Conservation (phyloP, 2,329 filamentous ascomycete species). For the Camptophora hylomeconis region DNA sequence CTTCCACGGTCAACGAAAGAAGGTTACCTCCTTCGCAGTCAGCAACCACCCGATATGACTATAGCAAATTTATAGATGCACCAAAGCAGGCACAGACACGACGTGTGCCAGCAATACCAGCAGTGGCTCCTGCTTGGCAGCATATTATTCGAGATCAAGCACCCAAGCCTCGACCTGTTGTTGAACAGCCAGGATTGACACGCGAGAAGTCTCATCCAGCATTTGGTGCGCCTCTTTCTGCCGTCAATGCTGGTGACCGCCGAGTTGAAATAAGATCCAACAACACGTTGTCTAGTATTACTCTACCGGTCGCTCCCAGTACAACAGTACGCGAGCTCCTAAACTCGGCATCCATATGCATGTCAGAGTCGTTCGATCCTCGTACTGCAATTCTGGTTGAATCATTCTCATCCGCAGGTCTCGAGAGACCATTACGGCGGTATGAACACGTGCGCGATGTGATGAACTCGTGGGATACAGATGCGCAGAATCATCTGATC, state of each 20-base stretch:
- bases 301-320: constrained; percentile 58
- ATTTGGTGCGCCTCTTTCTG: constrained; percentile 64
- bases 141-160: constrained; percentile 2
- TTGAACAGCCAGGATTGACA: constrained; percentile 1
- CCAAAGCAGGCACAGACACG: too few relatives aligned
- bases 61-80: too few relatives aligned
- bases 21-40: too few relatives aligned
- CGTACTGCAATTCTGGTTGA: constrained; percentile 62
- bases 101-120: too few relatives aligned
- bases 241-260: constrained; percentile 66
- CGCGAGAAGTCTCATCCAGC: not conserved
- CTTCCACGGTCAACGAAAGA: too few relatives aligned
- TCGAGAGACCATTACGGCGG: constrained; percentile 69
- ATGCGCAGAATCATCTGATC: constrained; percentile 61
- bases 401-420: constrained; percentile 58
- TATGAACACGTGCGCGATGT: constrained; percentile 81
- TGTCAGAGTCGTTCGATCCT: constrained; percentile 52
- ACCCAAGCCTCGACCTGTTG: not conserved
- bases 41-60: too few relatives aligned
- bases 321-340: constrained; percentile 67
- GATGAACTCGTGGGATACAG: constrained; percentile 83
- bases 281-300: constrained; percentile 53
- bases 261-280: constrained; percentile 61
- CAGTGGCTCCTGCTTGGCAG: not conserved
- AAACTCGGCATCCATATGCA: constrained; percentile 48